phyloP scores from a whole-genome alignment of 306 rosid species.

The Begonia loranthoides region DNA sequence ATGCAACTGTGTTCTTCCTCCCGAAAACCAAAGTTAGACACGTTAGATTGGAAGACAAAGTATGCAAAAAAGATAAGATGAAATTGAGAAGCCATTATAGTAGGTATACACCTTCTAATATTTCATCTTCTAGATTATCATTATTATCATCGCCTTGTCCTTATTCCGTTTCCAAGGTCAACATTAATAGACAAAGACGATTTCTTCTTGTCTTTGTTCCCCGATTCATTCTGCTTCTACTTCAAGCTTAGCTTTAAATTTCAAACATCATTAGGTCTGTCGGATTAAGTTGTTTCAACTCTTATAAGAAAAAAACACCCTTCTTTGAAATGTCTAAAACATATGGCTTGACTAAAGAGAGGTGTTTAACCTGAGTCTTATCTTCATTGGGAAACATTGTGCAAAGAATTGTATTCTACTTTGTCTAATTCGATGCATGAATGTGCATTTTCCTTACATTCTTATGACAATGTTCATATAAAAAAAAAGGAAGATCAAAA shows the following conservation, averaged over 20 bases:
- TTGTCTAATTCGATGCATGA: too few species aligned
- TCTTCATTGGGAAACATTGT: too few species aligned
- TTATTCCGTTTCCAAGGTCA: conserved; percentile 10
- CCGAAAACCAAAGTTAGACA: conserved; percentile 63
- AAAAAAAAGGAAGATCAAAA: too few species aligned
- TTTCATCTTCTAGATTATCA: conserved; percentile 14
- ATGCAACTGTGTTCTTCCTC: conserved; percentile 94
- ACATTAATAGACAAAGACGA: conserved; percentile 37
- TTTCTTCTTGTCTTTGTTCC: conserved; percentile 36
- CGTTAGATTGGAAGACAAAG: conserved; percentile 28
- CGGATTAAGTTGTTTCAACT: too few species aligned
- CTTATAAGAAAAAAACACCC: too few species aligned
- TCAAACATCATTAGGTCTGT: background rate
- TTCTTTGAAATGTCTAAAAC: too few species aligned
- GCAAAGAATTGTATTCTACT: conserved; percentile 29
- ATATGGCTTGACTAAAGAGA: too few species aligned
- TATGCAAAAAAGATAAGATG: conserved; percentile 49
- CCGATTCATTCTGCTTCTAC: conserved; percentile 43
- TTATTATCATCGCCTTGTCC: too few species aligned
- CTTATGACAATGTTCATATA: too few species aligned
- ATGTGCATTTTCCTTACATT: too few species aligned
- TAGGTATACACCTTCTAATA: conserved; percentile 25
- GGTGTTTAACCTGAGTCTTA: too few species aligned
- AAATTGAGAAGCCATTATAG: conserved; percentile 55
- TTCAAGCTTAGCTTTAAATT: conserved; percentile 32